Conservation (phyloP, 805 yeast species). For the Saturnispora galanensis region DNA sequence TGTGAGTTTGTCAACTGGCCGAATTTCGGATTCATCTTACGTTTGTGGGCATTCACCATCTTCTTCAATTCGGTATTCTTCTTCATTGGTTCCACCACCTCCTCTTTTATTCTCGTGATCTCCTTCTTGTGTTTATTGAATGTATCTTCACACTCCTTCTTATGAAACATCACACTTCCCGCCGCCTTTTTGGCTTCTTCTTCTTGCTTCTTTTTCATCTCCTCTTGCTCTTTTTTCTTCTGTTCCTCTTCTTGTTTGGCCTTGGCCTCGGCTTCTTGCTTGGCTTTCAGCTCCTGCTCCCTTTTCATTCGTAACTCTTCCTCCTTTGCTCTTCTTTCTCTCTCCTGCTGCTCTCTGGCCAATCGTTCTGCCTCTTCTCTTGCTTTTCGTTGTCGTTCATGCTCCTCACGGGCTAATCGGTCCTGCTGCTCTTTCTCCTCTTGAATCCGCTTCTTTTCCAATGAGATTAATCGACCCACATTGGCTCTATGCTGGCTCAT, state of each 20-base stretch:
- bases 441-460: constrained; percentile 14
- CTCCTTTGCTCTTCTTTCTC: constrained; percentile 17
- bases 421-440: constrained; percentile 11
- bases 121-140: constrained; percentile 41
- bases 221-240: constrained; percentile 16
- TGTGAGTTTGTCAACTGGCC: constrained; percentile 81
- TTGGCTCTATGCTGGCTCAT: background rate
- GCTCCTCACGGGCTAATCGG: constrained; percentile 6
- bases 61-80: constrained; percentile 33
- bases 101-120: constrained; percentile 48
- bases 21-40: constrained; percentile 78
- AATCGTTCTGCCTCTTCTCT: constrained; percentile 15
- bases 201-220: constrained; percentile 17
- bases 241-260: constrained; percentile 11
- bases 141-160: constrained; percentile 29
- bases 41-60: constrained; percentile 49
- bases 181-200: constrained; percentile 17
- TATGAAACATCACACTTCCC: constrained; percentile 22
- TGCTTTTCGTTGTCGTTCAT: constrained; percentile 10
- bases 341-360: constrained; percentile 17
- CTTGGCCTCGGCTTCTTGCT: constrained; percentile 13
- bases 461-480: constrained; percentile 11
- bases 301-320: constrained; percentile 13
- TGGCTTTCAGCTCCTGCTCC: constrained; percentile 10
- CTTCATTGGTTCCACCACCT: constrained; percentile 47